These are phyloP conservation scores for Leucocoprinus gongylophorus DNA, from an alignment of 1,284 basidiomycete species.

Conservation along the genomic window DNA sequence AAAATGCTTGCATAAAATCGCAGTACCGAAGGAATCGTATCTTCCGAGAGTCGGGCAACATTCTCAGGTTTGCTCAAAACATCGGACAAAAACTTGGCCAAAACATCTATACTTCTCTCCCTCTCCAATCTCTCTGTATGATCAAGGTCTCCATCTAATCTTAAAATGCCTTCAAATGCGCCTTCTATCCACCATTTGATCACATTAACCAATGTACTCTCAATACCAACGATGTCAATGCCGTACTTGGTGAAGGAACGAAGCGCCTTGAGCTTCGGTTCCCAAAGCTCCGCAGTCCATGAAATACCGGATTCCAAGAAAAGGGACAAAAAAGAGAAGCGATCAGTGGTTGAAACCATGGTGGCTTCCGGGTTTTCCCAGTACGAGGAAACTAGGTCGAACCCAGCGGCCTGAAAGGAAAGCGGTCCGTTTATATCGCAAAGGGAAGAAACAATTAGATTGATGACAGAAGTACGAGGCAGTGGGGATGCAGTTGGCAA, in stretches of 20 bases:
- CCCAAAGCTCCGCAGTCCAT: conserved; percentile 64
- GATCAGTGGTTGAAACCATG: conserved; percentile 44
- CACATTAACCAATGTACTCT: conserved; percentile 45
- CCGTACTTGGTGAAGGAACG: conserved; percentile 52
- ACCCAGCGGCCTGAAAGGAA: conserved; percentile 56
- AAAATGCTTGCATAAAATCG: conserved; percentile 53
- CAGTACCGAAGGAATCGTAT: conserved; percentile 45
- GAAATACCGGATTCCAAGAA: conserved; percentile 39
- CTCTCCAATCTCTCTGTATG: conserved; percentile 45
- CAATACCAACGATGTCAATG: conserved; percentile 56
- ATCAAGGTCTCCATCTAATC: conserved; percentile 29
- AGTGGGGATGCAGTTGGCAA: conserved; percentile 44
- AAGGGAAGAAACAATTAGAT: conserved; percentile 51
- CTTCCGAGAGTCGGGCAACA: conserved; percentile 51
- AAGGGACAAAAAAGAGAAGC: conserved; percentile 54
- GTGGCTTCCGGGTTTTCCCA: conserved; percentile 48
- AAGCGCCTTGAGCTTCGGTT: conserved; percentile 59
- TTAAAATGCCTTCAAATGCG: conserved; percentile 50
- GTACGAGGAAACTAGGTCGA: conserved; percentile 62
- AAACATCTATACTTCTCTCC: conserved; percentile 52
- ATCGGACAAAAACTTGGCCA: conserved; percentile 49
- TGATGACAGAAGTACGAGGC: conserved; percentile 40
- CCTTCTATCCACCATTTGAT: conserved; percentile 57
- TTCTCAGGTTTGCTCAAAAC: conserved; percentile 45
- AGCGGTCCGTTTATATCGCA: conserved; percentile 47